Conservation (phyloP, 345 rosid genomes). For the Arabidopsis suecica region DNA sequence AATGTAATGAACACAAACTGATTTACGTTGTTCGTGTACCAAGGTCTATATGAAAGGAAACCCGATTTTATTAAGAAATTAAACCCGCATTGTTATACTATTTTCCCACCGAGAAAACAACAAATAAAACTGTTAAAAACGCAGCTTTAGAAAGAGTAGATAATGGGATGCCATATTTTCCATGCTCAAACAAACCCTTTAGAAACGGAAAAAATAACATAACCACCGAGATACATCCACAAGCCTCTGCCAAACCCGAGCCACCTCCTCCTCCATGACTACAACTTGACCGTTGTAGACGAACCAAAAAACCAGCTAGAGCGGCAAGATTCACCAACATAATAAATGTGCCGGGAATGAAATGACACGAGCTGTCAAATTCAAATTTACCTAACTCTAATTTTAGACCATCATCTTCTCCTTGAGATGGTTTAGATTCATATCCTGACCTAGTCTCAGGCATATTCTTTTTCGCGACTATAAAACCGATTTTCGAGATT, state of each 20-base stretch:
- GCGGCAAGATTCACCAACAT: slow-evolving; percentile 53
- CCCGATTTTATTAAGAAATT: too few species aligned
- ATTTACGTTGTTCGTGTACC: too few species aligned
- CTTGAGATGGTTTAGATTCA: neutral
- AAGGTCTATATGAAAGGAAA: too few species aligned
- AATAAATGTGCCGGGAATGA: slow-evolving; percentile 62
- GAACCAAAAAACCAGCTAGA: slow-evolving; percentile 29
- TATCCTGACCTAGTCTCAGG: slow-evolving; percentile 8
- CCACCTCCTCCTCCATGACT: slow-evolving; percentile 25
- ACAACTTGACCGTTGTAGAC: slow-evolving; percentile 11
- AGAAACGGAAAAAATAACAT: slow-evolving; percentile 54
- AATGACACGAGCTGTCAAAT: slow-evolving; percentile 53
- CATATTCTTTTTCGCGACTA: slow-evolving; percentile 54
- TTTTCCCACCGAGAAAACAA: slow-evolving; percentile 10
- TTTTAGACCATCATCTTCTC: neutral
- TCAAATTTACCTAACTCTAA: slow-evolving; percentile 32
- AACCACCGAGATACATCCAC: slow-evolving; percentile 47
- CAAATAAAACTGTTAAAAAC: slow-evolving; percentile 42
- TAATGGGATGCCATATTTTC: slow-evolving; percentile 58
- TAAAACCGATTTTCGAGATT: slow-evolving; percentile 53
- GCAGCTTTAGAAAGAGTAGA: slow-evolving; percentile 52
- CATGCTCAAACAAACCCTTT: slow-evolving; percentile 54
- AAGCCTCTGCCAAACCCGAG: slow-evolving; percentile 48
- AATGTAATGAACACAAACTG: too few species aligned
- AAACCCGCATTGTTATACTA: neutral